These are phyloP conservation scores for Gillenia trifoliata DNA, from an alignment of 306 rosid species.

Conservation along the genomic window DNA sequence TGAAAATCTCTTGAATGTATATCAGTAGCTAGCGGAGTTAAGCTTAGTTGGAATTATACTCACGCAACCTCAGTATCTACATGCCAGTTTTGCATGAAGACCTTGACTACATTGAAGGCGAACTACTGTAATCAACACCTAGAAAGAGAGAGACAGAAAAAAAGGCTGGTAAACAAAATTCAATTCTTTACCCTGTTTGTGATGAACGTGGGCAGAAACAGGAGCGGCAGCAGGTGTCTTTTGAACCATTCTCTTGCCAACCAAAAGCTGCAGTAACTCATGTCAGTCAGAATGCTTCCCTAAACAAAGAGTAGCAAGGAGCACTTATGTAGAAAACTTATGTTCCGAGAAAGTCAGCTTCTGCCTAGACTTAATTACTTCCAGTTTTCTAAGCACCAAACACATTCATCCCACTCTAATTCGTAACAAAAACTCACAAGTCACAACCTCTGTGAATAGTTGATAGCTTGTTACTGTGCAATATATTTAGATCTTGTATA, in stretches of 20 bases:
- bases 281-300: neutral
- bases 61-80: neutral
- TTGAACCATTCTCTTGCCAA: neutral
- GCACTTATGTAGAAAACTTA: neutral
- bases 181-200: neutral
- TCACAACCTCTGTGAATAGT: neutral
- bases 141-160: neutral
- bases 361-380: neutral
- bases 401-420: neutral
- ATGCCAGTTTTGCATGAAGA: neutral
- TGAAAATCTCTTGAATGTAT: neutral
- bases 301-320: neutral
- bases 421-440: neutral
- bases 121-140: neutral
- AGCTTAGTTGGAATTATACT: neutral
- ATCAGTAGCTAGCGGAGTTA: neutral
- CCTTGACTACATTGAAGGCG: neutral
- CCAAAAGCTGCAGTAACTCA: constrained; percentile 9
- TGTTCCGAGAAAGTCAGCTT: neutral
- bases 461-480: neutral
- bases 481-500: neutral
- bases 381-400: neutral
- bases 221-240: constrained; percentile 2
- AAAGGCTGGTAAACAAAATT: neutral
- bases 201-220: neutral